A percentile compares a stretch with the other conserved stretches of the same genome.
Conservation (phyloP, 208 protist genomes). For the Zelonia costaricensis region DNA sequence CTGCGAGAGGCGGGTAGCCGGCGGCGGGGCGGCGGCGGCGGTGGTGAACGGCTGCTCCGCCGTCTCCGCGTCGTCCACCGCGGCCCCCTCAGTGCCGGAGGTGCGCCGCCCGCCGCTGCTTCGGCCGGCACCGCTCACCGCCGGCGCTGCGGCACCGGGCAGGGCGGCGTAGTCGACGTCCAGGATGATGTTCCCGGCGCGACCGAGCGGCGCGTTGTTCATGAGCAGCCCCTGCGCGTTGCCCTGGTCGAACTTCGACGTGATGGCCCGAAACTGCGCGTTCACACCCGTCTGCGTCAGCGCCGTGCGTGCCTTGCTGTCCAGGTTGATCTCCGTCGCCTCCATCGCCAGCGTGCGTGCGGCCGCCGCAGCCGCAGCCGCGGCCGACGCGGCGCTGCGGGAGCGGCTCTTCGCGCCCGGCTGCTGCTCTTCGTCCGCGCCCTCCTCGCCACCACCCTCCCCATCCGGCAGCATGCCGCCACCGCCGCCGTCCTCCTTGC, state of each 20-base stretch:
- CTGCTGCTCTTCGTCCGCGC: slow-evolving; percentile 9
- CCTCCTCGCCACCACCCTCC: slow-evolving; percentile 9
- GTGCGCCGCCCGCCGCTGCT: background rate
- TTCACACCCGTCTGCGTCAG: slow-evolving; percentile 77
- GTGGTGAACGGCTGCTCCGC: background rate
- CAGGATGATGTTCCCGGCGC: slow-evolving; percentile 82
- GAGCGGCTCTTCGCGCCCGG: slow-evolving; percentile 24
- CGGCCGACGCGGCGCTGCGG: slow-evolving; percentile 18
- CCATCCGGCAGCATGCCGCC: too few species aligned
- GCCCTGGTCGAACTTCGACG: slow-evolving; percentile 90
- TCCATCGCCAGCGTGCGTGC: slow-evolving; percentile 79
- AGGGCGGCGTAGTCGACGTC: slow-evolving; percentile 80
- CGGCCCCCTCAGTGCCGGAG: background rate
- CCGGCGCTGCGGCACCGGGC: slow-evolving; percentile 19
- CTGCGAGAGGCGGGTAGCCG: slow-evolving; percentile 23
- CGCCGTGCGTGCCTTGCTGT: slow-evolving; percentile 62
- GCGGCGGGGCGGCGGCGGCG: background rate
- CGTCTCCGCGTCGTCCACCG: background rate
- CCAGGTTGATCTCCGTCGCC: slow-evolving; percentile 84
- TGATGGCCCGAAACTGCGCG: slow-evolving; percentile 90
- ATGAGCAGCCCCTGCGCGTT: slow-evolving; percentile 86
- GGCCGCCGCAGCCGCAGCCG: slow-evolving; percentile 24
- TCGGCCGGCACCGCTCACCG: slow-evolving; percentile 5
- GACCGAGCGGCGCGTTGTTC: slow-evolving; percentile 83
- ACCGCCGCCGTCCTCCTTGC: slow-evolving; percentile 66